phyloP scores from a whole-genome alignment of 495 filamentous ascomycete genomes.

The Penicillium waksmanii region DNA sequence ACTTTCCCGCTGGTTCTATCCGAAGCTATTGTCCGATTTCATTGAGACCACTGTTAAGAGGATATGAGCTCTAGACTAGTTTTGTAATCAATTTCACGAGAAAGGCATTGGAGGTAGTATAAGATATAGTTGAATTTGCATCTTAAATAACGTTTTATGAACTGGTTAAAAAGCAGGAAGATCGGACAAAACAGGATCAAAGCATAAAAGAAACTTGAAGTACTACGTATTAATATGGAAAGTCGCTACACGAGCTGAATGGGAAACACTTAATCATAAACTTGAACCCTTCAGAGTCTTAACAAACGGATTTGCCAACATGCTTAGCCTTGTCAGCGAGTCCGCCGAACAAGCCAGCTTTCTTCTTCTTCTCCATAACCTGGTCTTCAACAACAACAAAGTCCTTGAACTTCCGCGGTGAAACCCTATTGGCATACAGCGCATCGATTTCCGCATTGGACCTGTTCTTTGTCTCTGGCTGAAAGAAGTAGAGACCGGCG shows the following conservation, averaged over 20 bases:
- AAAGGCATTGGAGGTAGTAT: not conserved
- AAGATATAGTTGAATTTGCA: not conserved
- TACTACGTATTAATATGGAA: too few relatives aligned
- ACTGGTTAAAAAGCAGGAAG: not conserved
- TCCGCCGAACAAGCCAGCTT: not conserved
- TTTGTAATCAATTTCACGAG: too few relatives aligned
- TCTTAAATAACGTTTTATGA: not conserved
- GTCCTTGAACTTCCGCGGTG: slow-evolving; percentile 12
- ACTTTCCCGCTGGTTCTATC: not conserved
- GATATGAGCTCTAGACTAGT: too few relatives aligned
- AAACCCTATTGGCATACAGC: slow-evolving; percentile 10
- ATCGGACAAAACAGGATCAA: not conserved
- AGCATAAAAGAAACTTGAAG: not conserved
- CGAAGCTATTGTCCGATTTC: not conserved
- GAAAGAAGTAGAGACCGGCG: slow-evolving; percentile 19
- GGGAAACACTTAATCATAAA: too few relatives aligned
- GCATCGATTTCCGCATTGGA: slow-evolving; percentile 17
- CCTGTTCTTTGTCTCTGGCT: slow-evolving; percentile 18
- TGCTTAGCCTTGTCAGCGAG: slow-evolving; percentile 6
- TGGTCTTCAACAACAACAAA: slow-evolving; percentile 13
- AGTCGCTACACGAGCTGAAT: too few relatives aligned
- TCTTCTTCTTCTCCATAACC: slow-evolving; percentile 4
- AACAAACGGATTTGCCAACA: slow-evolving; percentile 5
- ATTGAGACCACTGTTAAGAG: too few relatives aligned
- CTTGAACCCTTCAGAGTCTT: not conserved